Percentiles rank a stretch among this genome's conserved stretches.
Conservation (phyloP, 768 basidiomycete genomes). For the Lactarius quietus region DNA sequence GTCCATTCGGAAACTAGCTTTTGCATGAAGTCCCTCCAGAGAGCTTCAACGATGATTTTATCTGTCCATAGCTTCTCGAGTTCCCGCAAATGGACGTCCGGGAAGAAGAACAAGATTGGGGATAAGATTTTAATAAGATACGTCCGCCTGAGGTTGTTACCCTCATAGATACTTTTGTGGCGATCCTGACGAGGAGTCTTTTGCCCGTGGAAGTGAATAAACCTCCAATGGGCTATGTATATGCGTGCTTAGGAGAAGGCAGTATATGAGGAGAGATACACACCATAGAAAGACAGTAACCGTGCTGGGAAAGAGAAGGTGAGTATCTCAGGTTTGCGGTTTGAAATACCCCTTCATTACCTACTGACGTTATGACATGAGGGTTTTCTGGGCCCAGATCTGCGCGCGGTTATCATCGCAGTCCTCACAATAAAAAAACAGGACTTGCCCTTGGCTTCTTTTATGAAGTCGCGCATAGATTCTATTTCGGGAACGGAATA, state of each 20-base stretch:
- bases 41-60: neutral
- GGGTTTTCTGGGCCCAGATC: neutral
- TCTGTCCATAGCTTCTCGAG: neutral
- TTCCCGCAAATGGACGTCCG: neutral
- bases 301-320: neutral
- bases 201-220: neutral
- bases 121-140: neutral
- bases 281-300: neutral
- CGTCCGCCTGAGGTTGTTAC: too few species aligned
- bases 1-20: neutral
- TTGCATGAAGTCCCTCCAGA: neutral
- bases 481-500: conserved; percentile 11
- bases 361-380: neutral
- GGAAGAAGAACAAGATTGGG: neutral
- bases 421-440: neutral
- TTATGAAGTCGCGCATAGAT: conserved; percentile 10
- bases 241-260: neutral
- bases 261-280: neutral
- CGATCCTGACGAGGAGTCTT: too few species aligned
- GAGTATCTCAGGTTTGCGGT: neutral
- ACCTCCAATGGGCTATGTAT: neutral
- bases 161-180: neutral
- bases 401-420: neutral
- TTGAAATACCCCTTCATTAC: neutral
- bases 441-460: neutral